A percentile compares a stretch with the other conserved stretches of the same genome.
Conservation (phyloP, 805 yeast genomes). For the Cyberlindnera amylophila region DNA sequence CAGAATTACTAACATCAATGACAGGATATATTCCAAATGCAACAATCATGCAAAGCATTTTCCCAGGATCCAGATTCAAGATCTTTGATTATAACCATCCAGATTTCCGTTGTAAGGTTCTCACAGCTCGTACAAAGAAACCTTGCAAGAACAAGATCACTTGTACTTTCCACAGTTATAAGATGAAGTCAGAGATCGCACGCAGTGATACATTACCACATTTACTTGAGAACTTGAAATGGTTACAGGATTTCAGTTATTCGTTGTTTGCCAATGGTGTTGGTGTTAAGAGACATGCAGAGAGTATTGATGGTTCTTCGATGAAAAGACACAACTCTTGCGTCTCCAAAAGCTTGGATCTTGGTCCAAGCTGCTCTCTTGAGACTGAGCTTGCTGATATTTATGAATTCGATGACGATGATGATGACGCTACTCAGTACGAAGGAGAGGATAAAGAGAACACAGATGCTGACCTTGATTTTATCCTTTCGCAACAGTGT, state of each 20-base stretch:
- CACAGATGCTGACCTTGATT: not conserved
- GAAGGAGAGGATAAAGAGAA: not conserved
- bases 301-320: not conserved
- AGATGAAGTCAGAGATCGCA: constrained; percentile 13
- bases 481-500: no score
- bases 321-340: constrained; percentile 19
- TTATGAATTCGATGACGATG: not conserved
- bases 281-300: not conserved
- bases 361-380: no score
- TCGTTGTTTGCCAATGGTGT: not conserved
- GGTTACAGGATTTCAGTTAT: constrained; percentile 28
- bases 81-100: constrained; percentile 17
- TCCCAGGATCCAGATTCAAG: constrained; percentile 1
- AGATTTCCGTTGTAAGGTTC: constrained; percentile 23
- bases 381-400: no score
- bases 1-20: not conserved
- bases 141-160: constrained; percentile 20
- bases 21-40: not conserved
- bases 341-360: no score
- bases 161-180: constrained; percentile 14
- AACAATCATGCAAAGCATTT: not conserved
- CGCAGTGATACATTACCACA: constrained; percentile 13
- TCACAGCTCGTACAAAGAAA: not conserved
- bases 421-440: not conserved
- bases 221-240: constrained; percentile 30